phyloP scores from a whole-genome alignment of 2,329 filamentous ascomycete species.

The Pseudogymnoascus sp. region DNA sequence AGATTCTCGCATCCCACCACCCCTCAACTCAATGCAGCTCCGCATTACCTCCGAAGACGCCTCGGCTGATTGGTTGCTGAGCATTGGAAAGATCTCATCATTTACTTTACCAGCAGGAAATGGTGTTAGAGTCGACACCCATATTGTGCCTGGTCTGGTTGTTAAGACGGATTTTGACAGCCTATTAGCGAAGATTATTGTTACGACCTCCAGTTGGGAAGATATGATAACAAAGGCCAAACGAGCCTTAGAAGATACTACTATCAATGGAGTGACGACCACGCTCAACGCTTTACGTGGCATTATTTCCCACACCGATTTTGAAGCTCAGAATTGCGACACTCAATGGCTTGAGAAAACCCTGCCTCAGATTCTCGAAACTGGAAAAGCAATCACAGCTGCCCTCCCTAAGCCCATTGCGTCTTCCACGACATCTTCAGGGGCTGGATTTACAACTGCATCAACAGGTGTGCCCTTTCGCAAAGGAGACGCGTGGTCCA shows the following conservation, averaged over 20 bases:
- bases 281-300: slow-evolving; percentile 47
- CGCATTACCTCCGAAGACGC: slow-evolving; percentile 37
- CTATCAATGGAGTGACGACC: slow-evolving; percentile 47
- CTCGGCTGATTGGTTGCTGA: slow-evolving; percentile 42
- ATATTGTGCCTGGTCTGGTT: slow-evolving; percentile 33
- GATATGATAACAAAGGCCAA: slow-evolving; percentile 44
- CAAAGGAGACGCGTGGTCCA: slow-evolving; percentile 51
- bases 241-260: slow-evolving; percentile 48
- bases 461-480: slow-evolving; percentile 40
- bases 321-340: slow-evolving; percentile 39
- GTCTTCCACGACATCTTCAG: slow-evolving; percentile 11
- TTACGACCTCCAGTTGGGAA: slow-evolving; percentile 41
- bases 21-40: slow-evolving; percentile 35
- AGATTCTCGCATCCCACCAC: slow-evolving; percentile 26
- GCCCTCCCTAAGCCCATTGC: slow-evolving; percentile 28
- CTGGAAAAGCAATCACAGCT: slow-evolving; percentile 26
- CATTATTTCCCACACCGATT: slow-evolving; percentile 43
- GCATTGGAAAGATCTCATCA: slow-evolving; percentile 50
- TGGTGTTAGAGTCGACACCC: slow-evolving; percentile 40
- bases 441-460: background rate
- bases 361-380: slow-evolving; percentile 30
- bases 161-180: slow-evolving; percentile 40
- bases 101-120: slow-evolving; percentile 49
- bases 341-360: slow-evolving; percentile 50
- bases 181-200: slow-evolving; percentile 39